Conservation (phyloP, 306 rosid genomes). For the Sophora flavescens region DNA sequence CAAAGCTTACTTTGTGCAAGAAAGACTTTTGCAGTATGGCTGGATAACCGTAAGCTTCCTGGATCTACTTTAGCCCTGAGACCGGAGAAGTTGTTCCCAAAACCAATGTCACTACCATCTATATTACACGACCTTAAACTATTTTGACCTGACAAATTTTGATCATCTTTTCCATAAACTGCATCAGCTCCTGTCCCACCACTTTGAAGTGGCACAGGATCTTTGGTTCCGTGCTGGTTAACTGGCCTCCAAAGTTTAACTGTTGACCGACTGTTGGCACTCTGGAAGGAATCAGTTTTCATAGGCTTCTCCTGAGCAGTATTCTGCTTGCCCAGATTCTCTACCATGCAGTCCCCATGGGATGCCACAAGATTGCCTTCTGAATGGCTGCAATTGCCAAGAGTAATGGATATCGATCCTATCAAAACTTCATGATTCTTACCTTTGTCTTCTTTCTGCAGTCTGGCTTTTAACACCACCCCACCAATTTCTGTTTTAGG, state of each 20-base stretch:
- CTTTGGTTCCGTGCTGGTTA: constrained; percentile 63
- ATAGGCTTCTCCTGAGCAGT: constrained; percentile 59
- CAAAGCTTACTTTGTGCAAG: constrained; percentile 75
- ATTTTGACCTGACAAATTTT: constrained; percentile 45
- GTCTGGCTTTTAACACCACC: constrained; percentile 54
- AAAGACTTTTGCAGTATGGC: constrained; percentile 74
- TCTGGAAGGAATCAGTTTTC: constrained; percentile 59
- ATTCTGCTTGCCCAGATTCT: constrained; percentile 56
- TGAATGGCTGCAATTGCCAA: constrained; percentile 62
- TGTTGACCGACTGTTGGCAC: constrained; percentile 53
- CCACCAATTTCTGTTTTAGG: constrained; percentile 67
- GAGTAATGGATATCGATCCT: constrained; percentile 84
- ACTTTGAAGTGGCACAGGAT: constrained; percentile 53
- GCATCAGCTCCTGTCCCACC: constrained; percentile 57
- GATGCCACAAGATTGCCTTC: constrained; percentile 53
- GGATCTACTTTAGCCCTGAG: constrained; percentile 48
- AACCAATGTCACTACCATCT: constrained; percentile 47
- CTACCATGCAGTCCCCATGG: constrained; percentile 48
- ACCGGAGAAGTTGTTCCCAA: constrained; percentile 33
- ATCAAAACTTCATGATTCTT: constrained; percentile 81
- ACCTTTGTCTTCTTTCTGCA: constrained; percentile 60
- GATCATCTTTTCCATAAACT: constrained; percentile 53
- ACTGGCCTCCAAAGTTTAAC: constrained; percentile 85
- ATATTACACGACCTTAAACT: constrained; percentile 48
- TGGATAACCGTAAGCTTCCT: constrained; percentile 52